These are phyloP conservation scores for Ephemerocybe angulata DNA, from an alignment of 768 basidiomycete genomes.

Conservation along the genomic window DNA sequence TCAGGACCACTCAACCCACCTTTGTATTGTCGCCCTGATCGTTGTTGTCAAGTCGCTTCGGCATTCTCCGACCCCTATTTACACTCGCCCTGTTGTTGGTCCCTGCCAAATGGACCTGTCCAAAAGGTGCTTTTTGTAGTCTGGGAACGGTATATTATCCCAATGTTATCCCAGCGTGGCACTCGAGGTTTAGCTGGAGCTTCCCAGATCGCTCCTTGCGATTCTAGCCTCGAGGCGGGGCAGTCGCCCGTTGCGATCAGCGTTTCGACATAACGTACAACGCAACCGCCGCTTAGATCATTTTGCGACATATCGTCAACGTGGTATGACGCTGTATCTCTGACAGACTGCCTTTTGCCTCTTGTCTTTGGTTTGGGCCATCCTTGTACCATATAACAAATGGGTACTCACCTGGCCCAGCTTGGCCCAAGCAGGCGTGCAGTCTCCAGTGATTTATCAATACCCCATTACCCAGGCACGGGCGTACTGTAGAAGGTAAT, in stretches of 20 bases:
- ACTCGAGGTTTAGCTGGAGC: constrained; percentile 1
- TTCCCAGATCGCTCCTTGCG: background rate
- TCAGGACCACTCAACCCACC: background rate
- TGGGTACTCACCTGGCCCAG: too few relatives aligned
- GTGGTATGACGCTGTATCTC: background rate
- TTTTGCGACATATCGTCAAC: background rate
- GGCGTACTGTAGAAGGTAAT: constrained; percentile 7
- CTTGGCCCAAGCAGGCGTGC: too few relatives aligned
- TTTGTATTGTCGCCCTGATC: constrained; percentile 6
- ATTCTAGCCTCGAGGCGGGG: background rate
- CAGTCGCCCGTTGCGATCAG: background rate
- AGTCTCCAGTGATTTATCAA: background rate
- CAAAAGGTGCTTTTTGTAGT: background rate
- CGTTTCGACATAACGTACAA: background rate
- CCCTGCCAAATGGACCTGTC: background rate
- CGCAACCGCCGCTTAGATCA: background rate
- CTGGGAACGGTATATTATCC: background rate
- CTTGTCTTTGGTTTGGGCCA: too few relatives aligned
- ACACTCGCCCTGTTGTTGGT: too few relatives aligned
- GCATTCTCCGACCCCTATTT: constrained; percentile 2
- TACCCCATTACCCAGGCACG: background rate
- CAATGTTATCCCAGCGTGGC: too few relatives aligned
- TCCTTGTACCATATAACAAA: too few relatives aligned
- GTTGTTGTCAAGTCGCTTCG: constrained; percentile 8
- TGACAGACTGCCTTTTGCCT: too few relatives aligned